phyloP scores from a whole-genome alignment of 2,329 filamentous ascomycete genomes.

The Paraconiothyrium brasiliense region DNA sequence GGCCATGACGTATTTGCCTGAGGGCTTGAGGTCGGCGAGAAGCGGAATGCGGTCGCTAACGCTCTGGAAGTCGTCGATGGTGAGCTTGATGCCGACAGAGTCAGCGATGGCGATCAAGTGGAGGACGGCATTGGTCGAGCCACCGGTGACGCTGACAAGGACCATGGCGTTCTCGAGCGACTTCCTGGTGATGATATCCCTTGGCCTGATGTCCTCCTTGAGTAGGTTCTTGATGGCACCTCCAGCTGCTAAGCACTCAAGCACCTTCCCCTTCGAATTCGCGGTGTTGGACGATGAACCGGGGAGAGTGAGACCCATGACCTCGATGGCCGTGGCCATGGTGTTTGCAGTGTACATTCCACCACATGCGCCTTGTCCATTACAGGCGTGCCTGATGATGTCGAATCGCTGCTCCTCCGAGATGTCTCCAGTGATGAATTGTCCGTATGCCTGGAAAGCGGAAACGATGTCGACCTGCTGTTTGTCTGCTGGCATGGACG shows the following conservation, averaged over 20 bases:
- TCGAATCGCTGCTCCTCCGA: conserved; percentile 91
- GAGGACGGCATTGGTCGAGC: conserved; percentile 61
- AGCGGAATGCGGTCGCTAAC: conserved; percentile 61
- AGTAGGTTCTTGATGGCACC: conserved; percentile 61
- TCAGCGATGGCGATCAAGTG: conserved; percentile 63
- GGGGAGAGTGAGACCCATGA: conserved; percentile 61
- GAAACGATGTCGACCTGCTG: conserved; percentile 91
- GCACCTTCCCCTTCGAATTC: conserved; percentile 60
- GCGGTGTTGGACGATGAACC: conserved; percentile 63
- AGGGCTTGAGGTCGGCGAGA: conserved; percentile 62
- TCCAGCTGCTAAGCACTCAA: conserved; percentile 60
- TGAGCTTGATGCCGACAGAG: conserved; percentile 60
- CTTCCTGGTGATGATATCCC: conserved; percentile 59
- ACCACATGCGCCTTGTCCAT: conserved; percentile 82
- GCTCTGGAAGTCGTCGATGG: conserved; percentile 61
- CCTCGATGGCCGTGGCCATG: conserved; percentile 61
- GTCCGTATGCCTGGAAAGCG: conserved; percentile 96
- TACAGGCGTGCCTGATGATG: conserved; percentile 91
- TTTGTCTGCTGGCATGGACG: conserved; percentile 69
- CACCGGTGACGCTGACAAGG: conserved; percentile 60
- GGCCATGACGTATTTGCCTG: conserved; percentile 64
- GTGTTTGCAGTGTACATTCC: conserved; percentile 73
- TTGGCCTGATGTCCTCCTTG: conserved; percentile 60
- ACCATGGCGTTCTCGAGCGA: conserved; percentile 63
- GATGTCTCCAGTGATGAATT: conserved; percentile 92